Conservation (phyloP, 805 yeast species). For the Suhomyces tanzawaensis region DNA sequence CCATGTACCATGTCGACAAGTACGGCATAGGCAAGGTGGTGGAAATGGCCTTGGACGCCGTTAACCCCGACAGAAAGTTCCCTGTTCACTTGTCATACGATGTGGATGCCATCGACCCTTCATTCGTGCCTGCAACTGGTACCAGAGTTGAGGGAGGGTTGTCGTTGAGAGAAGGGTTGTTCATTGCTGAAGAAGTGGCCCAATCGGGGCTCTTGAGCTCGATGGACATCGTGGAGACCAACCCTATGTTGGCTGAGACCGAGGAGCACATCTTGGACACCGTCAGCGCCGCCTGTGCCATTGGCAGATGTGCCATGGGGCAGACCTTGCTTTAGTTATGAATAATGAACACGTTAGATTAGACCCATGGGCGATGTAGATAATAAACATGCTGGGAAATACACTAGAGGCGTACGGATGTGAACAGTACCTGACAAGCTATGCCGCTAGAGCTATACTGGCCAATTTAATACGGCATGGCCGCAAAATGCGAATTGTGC, state of each 20-base stretch:
- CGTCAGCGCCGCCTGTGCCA: constrained; percentile 83
- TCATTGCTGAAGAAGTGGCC: constrained; percentile 87
- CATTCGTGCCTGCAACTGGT: constrained; percentile 94
- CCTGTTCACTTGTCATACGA: constrained; percentile 93
- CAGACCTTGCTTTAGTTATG: constrained; percentile 65
- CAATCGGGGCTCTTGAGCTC: constrained; percentile 85
- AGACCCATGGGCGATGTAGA: no score
- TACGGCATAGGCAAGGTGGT: constrained; percentile 89
- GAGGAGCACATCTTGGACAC: constrained; percentile 80
- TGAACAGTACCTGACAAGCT: no score
- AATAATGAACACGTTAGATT: no score
- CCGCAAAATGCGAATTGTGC: no score
- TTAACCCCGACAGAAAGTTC: constrained; percentile 62
- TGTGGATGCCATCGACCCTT: constrained; percentile 95
- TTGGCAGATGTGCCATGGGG: constrained; percentile 92
- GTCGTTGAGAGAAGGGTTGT: constrained; percentile 90
- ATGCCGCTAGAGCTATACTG: no score
- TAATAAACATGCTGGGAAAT: no score
- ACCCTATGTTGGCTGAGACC: constrained; percentile 80
- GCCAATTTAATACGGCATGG: no score
- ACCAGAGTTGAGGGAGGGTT: constrained; percentile 97
- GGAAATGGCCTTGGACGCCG: constrained; percentile 79
- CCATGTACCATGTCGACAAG: constrained; percentile 95
- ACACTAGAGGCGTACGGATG: no score
- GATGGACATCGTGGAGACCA: constrained; percentile 89